Conservation (phyloP, 192 early-diverging fungal species). For the Phycomyces nitens region DNA sequence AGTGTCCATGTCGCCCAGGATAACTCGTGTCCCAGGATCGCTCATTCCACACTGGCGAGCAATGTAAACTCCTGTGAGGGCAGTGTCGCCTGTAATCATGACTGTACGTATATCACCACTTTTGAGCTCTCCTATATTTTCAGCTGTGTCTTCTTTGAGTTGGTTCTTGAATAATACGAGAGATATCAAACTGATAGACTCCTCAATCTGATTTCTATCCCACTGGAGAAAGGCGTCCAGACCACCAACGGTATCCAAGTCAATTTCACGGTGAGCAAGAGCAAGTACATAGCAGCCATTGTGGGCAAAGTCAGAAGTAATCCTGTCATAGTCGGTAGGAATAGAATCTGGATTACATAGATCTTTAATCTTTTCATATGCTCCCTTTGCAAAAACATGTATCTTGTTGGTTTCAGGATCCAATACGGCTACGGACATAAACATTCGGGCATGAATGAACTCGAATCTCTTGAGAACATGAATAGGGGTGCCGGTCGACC, state of each 20-base stretch:
- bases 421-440: slow-evolving; percentile 64
- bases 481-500: slow-evolving; percentile 21
- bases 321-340: slow-evolving; percentile 54
- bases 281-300: slow-evolving; percentile 77
- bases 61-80: slow-evolving; percentile 72
- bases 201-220: slow-evolving; percentile 60
- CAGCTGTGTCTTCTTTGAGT: slow-evolving; percentile 68
- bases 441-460: slow-evolving; percentile 65
- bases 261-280: slow-evolving; percentile 51
- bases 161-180: slow-evolving; percentile 77
- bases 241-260: slow-evolving; percentile 39
- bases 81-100: slow-evolving; percentile 85
- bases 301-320: slow-evolving; percentile 52
- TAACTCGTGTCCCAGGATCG: slow-evolving; percentile 28
- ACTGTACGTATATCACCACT: slow-evolving; percentile 67
- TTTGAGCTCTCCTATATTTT: slow-evolving; percentile 66
- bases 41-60: slow-evolving; percentile 57
- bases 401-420: slow-evolving; percentile 49
- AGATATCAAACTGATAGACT: slow-evolving; percentile 51
- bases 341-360: slow-evolving; percentile 44
- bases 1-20: slow-evolving; percentile 53
- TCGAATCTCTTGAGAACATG: slow-evolving; percentile 65
- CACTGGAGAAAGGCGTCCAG: slow-evolving; percentile 27
- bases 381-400: slow-evolving; percentile 67
- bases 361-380: slow-evolving; percentile 69